phyloP scores from a whole-genome alignment of 306 rosid genomes.

The Vigna hirtella region DNA sequence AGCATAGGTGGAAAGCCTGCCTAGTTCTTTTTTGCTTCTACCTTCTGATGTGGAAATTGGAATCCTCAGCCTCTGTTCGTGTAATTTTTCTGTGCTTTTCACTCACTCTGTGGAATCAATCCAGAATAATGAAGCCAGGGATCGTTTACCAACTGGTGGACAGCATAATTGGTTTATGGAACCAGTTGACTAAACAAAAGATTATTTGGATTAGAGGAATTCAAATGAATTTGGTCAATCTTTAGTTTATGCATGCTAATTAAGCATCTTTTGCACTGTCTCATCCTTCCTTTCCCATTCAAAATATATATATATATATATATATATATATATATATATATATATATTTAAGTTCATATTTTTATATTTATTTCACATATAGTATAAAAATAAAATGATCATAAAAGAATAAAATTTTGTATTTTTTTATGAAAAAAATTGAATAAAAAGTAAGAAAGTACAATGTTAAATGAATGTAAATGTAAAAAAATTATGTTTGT shows the following conservation, averaged over 20 bases:
- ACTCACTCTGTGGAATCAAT: slow-evolving; percentile 15
- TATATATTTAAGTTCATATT: too few species aligned
- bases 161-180: slow-evolving; percentile 17
- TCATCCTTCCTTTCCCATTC: background rate
- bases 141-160: slow-evolving; percentile 12
- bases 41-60: background rate
- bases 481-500: too few species aligned
- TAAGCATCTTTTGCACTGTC: slow-evolving; percentile 4
- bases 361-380: too few species aligned
- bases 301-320: too few species aligned
- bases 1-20: slow-evolving; percentile 39
- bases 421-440: too few species aligned
- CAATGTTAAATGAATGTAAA: too few species aligned
- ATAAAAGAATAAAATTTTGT: too few species aligned
- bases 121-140: background rate
- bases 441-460: too few species aligned
- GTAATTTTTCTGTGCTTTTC: background rate
- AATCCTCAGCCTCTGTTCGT: slow-evolving; percentile 41
- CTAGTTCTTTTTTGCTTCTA: slow-evolving; percentile 3
- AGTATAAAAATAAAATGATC: too few species aligned
- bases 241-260: background rate
- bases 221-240: slow-evolving; percentile 50
- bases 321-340: too few species aligned
- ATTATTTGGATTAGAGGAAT: slow-evolving; percentile 14
- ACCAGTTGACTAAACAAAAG: slow-evolving; percentile 35